A percentile compares a stretch with the other conserved stretches of the same genome.
Conservation (phyloP, 2,329 filamentous ascomycete genomes). For the Coniochaeta hoffmannii region DNA sequence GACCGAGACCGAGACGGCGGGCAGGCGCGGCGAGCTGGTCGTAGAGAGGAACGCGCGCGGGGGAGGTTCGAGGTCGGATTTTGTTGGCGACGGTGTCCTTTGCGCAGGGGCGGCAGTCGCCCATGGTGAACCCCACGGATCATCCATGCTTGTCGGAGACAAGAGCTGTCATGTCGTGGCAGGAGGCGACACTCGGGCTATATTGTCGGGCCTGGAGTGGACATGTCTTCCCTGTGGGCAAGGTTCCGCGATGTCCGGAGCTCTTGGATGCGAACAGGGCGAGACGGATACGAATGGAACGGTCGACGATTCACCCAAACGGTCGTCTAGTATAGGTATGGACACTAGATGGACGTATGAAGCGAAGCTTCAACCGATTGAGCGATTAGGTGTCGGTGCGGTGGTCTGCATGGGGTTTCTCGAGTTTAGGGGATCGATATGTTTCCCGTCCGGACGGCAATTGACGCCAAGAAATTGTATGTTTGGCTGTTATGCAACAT, state of each 20-base stretch:
- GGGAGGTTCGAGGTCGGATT: slow-evolving; percentile 30
- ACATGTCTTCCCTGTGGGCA: neutral
- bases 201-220: neutral
- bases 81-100: slow-evolving; percentile 21
- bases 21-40: slow-evolving; percentile 19
- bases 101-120: slow-evolving; percentile 27
- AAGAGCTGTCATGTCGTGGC: slow-evolving; percentile 11
- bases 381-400: neutral
- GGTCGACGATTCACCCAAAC: neutral
- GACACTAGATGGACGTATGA: neutral
- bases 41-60: slow-evolving; percentile 33
- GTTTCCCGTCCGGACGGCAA: neutral
- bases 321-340: neutral
- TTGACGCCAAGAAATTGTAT: neutral
- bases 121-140: slow-evolving; percentile 59
- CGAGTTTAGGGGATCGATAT: neutral
- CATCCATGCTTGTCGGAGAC: slow-evolving; percentile 43
- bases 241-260: neutral
- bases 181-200: neutral
- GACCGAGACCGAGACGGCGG: slow-evolving; percentile 14
- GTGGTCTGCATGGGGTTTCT: neutral
- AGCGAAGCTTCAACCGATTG: neutral
- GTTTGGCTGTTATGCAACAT: neutral
- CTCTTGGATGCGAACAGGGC: neutral
- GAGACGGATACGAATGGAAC: neutral